Evolutionary conservation across 148 eudicot genomes (phyloP), one percentile per base, ranked within the genome.

Genomic region (Nyssa sinensis): DNA sequence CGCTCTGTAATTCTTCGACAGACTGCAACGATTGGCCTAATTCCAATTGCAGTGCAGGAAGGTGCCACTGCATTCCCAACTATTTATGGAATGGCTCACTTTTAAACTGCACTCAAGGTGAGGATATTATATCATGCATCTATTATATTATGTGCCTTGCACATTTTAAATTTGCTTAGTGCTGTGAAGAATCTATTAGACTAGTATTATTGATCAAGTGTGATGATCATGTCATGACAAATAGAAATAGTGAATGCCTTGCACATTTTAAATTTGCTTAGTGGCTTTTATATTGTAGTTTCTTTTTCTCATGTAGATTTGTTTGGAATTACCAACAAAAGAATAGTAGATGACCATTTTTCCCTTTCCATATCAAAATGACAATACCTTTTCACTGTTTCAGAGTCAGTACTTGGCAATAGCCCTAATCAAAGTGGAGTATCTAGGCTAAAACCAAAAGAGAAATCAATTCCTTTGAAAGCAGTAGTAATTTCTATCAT

Each of bases 1-100:
- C 64, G 17, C 7, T 17, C 17, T 60, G 64, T 60, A 28, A 10
- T 28, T 60, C 17, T 10, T 25, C 31, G 0, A 25, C 3, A 25
- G 64, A 60, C 1, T 60, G 64, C 64, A 60, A 60, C 14, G 64
- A 60, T 60, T 60, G 64, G 64, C 64, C 64, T 60, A 60, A 60
- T 28, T 60, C 33, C 7, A 60, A 31, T 27, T 60, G 64, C 64
- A 25, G 11, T 7, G 7, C 2, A n/a, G 4, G 32, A 8, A 25
- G 64, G 64, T 60, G 64, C 14, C 30, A 8, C 3, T 60, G 64
- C 64, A 60, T 8, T 8, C 31, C 64, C 25, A 60, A 60, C 33
- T 27, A 60, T 28, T 17, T 7, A 6, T 60, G 64, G 64, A 14
- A 60, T 2, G 33, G 64, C 44, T 0, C 0, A 31, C 25, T 1